Base-by-base conservation (phyloP, 176 grass and related monocot genomes). In the Bromus sterilis region DNA sequence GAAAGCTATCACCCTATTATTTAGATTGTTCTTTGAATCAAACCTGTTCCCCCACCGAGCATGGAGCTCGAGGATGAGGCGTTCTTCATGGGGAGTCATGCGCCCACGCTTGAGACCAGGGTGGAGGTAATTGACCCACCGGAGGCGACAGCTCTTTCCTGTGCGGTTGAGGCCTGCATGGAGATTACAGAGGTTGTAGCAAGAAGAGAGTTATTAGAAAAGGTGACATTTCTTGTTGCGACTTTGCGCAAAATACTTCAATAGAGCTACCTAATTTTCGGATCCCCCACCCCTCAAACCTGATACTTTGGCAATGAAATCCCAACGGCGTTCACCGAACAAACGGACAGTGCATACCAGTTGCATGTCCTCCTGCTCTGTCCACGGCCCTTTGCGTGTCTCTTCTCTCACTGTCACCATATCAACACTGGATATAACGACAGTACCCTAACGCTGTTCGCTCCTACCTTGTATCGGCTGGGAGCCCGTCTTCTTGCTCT, bases 291-390 rank as follows among this genome's bases (percentile, higher is more conserved):
- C 94, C 92, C 91, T 97, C 94, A 93, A 97, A 93, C 94, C 94
- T 97, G 94, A 93, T 81, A 89, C 94, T 93, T 90, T 80, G 94
- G 94, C 94, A 91, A 97, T 87, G 94, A 97, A 97, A 97, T 97
- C 94, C 94, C 94, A 97, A 93, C 94, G 94, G 83, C 94, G 94
- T 93, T 97, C 94, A 89, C 94, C 94, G 94, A 97, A 93, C 86
- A 89, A 85, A 64, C 91, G 86, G 85, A 97, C 94, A 89, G 91
- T 91, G 94, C 94, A 97, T 97, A 97, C 83, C 94, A 97, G 86
- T 97, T 97, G 94, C 94, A 93, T 60, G 91, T 97, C 94, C 86
- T 97, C 94, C 74, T 97, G 86, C 69, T 97, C 94, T 60, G 94
- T 93, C 94, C 94, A 97, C 0, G 94, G 94, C 9, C 91, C 94